Evolutionary conservation across 495 filamentous ascomycete genomes (phyloP), one percentile per base, ranked within the genome.

Genomic region (Penicillium turbatum): DNA sequence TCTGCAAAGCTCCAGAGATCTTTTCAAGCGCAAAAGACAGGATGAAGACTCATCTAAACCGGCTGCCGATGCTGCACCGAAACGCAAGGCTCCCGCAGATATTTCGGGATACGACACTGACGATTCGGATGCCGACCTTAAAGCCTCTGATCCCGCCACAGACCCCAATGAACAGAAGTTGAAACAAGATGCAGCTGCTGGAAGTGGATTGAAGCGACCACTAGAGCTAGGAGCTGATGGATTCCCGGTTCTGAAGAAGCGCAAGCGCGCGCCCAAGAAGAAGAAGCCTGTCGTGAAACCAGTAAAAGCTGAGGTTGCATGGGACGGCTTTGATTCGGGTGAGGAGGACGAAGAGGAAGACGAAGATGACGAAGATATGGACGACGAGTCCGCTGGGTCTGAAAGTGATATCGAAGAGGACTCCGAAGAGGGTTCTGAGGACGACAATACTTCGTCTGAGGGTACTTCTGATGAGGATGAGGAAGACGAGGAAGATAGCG

Each of bases 131-230:
- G 45, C 63, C 46, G 63, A 68, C 32, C 48, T 65, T 4, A 58
- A 63, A 45, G 52, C 56, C 7, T 57, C 53, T 26, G 50, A 64
- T 27, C 62, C 59, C 31, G 15, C 59, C 10, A 53, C 53, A 17
- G 56, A 57, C 10, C 56, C 56, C 4, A 40, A 57, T 30, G 63
- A 29, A 6, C 27, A 64, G 24, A 54, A 62, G n/a, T 48, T 68
- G 31, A 51, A 57, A 50, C 44, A 55, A 16, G 46, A 54, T 24
- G 45, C 47, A 16, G 39, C 65, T 50, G 62, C 84, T 55, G 93
- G 93, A 30, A 86, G 84, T 61, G 93, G 93, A 8, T 67, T 98
- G 44, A 97, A 97, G 64, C 82, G 91, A 42, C 88, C 91, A 13
- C 75, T 97, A 16, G 88, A 95, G 29, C 41, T 86, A 6, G 89